Base-by-base conservation (phyloP, 192 early-diverging fungal genomes). In the Ambispora gerdemannii region DNA sequence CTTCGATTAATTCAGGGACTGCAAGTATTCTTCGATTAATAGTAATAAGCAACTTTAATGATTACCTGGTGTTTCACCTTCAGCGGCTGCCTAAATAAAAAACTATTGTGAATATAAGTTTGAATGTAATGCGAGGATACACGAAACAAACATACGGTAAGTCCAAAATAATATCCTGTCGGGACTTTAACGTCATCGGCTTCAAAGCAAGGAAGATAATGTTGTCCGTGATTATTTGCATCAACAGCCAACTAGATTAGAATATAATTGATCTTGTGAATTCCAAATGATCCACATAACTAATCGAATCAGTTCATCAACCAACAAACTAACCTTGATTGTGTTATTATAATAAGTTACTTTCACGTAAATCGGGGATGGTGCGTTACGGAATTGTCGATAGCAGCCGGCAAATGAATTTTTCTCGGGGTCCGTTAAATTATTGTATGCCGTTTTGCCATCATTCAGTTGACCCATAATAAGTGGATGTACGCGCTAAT, bases 101-200 rank as follows among this genome's bases (percentile, higher is more conserved):
- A 63, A 25, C n/a, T 25, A 70, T 50, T 13, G 53, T 30, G 24
- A 65, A 30, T 19, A 28, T 15, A 10, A 61, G 50, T 34, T 61
- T 20, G 19, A 38, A 38, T 49, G 65, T 50, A 76, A 75, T 10
- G 50, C 69, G 11, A 73, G 65, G 43, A 75, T 73, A 8, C 22
- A 50, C 31, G 68, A 75, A 50, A 43, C 58, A 31, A 32, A 55
- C 77, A 67, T 78, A 82, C 87, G 30, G 83, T 82, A 4, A 91
- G 31, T 32, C 90, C 92, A 83, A 93, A 93, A 72, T 88, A 81
- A 67, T 93, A 88, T 35, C 86, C 87, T 36, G 83, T 74, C 3
- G 92, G 92, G 30, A 93, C 66, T 17, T 81, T 62, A 19, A 91
- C 63, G 61, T 78, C 67, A 27, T 77, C 67, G 19, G 70, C 43